phyloP scores from a whole-genome alignment of 164 flowering plant genomes.

The Tetracentron sinense region DNA sequence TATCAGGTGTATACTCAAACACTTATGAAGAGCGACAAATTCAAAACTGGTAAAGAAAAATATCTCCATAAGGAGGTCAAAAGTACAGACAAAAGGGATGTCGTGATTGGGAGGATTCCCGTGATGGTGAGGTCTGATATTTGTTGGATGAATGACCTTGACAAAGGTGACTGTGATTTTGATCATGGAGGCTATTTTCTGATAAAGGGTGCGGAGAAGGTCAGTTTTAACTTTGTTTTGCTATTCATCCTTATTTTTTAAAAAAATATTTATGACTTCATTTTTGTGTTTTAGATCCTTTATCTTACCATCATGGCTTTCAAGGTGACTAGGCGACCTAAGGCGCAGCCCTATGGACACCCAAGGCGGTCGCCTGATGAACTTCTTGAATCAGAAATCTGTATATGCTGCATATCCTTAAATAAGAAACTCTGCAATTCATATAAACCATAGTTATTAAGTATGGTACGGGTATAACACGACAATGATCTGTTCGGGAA shows the following conservation, averaged over 20 bases:
- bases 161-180: slow-evolving; percentile 72
- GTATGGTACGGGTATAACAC: no score
- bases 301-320: not conserved
- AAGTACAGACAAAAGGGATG: slow-evolving; percentile 34
- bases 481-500: no score
- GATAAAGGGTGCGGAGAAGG: slow-evolving; percentile 94
- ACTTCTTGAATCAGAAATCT: no score
- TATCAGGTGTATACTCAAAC: slow-evolving; percentile 59
- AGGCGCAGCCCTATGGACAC: no score
- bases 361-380: no score
- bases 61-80: slow-evolving; percentile 35
- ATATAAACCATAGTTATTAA: no score
- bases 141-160: slow-evolving; percentile 65
- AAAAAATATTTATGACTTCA: not conserved
- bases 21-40: slow-evolving; percentile 63
- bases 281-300: not conserved
- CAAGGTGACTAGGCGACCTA: no score
- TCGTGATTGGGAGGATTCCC: slow-evolving; percentile 75
- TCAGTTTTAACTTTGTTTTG: slow-evolving; percentile 18
- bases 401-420: no score
- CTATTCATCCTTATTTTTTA: not conserved
- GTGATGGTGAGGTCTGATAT: slow-evolving; percentile 87
- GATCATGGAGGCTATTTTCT: slow-evolving; percentile 92
- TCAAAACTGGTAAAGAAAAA: slow-evolving; percentile 73
- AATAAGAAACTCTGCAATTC: no score